Evolutionary conservation across 495 filamentous ascomycete genomes (phyloP), one percentile per base, ranked within the genome.

Genomic region (Trichoderma asperelloides): DNA sequence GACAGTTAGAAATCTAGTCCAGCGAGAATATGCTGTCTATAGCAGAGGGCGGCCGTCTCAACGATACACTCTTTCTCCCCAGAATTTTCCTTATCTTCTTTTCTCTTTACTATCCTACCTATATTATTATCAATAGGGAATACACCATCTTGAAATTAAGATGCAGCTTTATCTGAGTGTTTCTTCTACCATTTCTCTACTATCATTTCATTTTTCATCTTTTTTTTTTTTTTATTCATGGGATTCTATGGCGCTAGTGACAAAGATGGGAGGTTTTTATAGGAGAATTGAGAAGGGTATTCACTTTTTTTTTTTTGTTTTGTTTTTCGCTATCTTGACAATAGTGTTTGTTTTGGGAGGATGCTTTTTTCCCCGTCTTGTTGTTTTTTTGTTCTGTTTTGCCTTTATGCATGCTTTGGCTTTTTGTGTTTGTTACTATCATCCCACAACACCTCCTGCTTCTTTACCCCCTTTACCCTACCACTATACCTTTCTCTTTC

Each of bases 171-270:
- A 21, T 21, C n/a, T 12, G 12, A 60, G 16, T 28, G 9, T 60
- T 15, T 16, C 33, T 7, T 37, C 33, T 37, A 37, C 33, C 33
- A 7, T 60, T 16, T 60, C 9, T 30, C 55, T 27, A 60, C 25
- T 25, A 60, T 60, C 23, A 28, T 30, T 33, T 28, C 21, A 6
- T 27, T 47, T 47, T 18, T n/a, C 33, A 2, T 7, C 5, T 37
- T 37, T 7, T 37, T 37, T 7, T 37, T 37, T 37, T 37, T 3
- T 4, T 37, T 37, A 37, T 37, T 37, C 47, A 23, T 51, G 47
- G 55, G 55, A 18, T 60, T 30, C 23, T 60, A 51, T 51, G 55
- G 55, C 55, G 55, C 55, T 60, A 60, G 55, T 60, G 55, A 60
- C 55, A 60, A 28, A 60, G n/a, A 11, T 13, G 55, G 55, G 55